Evolutionary conservation across 2,329 filamentous ascomycete species (phyloP), one percentile per base, ranked within the genome.

Genomic region (Ampelomyces quisqualis): DNA sequence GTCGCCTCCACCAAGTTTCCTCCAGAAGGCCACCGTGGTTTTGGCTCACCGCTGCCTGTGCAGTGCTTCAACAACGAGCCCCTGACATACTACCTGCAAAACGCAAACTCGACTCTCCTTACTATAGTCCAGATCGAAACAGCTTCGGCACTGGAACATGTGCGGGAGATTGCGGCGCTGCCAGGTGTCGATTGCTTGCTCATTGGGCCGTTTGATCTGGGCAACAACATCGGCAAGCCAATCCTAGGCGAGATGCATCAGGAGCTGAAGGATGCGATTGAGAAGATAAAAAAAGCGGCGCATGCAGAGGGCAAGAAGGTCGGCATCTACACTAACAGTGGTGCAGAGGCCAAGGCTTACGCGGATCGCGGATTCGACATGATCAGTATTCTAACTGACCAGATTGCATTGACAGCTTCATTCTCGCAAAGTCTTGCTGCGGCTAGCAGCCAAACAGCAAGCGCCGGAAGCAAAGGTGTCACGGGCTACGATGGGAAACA

Each of bases 1-100:
- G 77, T 79, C 11, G 63, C 70, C 27, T 73, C 73, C 14, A 71
- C 76, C 20, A 81, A 80, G 52, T 81, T 80, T 51, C 78, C 78
- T 3, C 78, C 78, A 0, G 51, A 65, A 24, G 78, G 78, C 15
- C 70, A 67, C n/a, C 70, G 78, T 42, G 78, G 78, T 0, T 79
- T 80, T 46, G 78, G 78, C 3, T 76, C 73, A 6, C 77, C 78
- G 0, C 79, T 81, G 51, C 66, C 75, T 0, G 72, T 75, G 48
- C 72, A 70, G 34, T 68, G 67, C 7, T 75, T 75, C 49, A 64
- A 62, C 31, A 72, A 72, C 26, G 61, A 66, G 17, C 45, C 62
- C 9, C 34, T 67, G 7, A 58, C 69, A 9, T 72, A 79, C 21
- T 80, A 81, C 49, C 68, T 78, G 26, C 70, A 74, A 41, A 70